Conservation (phyloP, 306 rosid genomes). For the Vicia faba region DNA sequence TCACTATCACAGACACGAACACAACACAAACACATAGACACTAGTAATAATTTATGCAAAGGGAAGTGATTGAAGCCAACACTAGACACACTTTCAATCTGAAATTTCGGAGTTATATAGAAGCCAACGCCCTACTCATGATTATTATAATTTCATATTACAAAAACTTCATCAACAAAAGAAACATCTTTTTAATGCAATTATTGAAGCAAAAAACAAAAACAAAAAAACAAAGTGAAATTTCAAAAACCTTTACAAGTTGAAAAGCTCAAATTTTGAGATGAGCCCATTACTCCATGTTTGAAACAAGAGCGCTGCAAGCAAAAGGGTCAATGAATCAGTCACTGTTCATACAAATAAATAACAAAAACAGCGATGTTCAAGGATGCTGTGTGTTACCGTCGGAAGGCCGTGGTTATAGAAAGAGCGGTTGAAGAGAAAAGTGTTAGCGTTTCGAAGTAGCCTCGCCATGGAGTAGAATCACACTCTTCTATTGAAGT, state of each 20-base stretch:
- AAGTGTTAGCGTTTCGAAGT: constrained; percentile 56
- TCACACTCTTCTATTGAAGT: neutral
- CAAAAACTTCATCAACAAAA: constrained; percentile 1
- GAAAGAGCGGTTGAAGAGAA: constrained; percentile 53
- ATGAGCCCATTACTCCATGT: constrained; percentile 51
- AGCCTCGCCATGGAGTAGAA: constrained; percentile 68
- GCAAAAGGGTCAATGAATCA: constrained; percentile 31
- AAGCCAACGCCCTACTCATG: no score
- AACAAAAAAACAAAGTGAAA: neutral
- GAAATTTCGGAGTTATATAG: no score
- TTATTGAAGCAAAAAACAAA: neutral
- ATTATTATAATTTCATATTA: neutral
- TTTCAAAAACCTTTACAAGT: constrained; percentile 56
- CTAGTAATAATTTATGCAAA: neutral
- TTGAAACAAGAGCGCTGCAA: constrained; percentile 57
- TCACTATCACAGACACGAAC: neutral
- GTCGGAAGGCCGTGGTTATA: constrained; percentile 43
- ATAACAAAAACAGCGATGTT: neutral
- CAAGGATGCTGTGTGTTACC: constrained; percentile 28
- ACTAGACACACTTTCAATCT: no score
- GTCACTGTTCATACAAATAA: neutral
- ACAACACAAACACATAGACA: neutral
- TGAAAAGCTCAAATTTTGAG: constrained; percentile 63
- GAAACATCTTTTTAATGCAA: constrained; percentile 4
- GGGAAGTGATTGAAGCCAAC: neutral